A percentile compares a stretch with the other conserved stretches of the same genome.
phyloP scores from a whole-genome alignment of 148 eudicot genomes.

The Bassia scoparia region DNA sequence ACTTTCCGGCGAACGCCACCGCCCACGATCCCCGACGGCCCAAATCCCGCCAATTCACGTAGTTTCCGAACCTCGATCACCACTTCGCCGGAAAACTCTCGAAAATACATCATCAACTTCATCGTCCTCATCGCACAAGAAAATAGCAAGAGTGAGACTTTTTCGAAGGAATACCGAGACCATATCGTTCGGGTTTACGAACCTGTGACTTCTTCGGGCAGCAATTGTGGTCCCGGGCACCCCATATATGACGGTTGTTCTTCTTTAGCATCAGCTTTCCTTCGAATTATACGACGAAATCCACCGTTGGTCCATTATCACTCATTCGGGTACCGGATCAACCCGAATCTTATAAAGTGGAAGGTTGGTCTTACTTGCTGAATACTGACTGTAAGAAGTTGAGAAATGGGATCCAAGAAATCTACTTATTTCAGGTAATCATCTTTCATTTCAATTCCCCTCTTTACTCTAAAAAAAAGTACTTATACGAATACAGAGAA shows the following conservation, averaged over 20 bases:
- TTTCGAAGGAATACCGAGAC: constrained; percentile 44
- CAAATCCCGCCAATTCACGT: constrained; percentile 49
- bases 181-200: constrained; percentile 74
- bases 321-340: constrained; percentile 57
- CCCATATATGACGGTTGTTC: constrained; percentile 74
- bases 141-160: constrained; percentile 62
- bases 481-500: too few species aligned
- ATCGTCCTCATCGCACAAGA: constrained; percentile 24
- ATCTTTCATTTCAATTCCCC: not conserved
- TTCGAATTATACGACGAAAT: constrained; percentile 43
- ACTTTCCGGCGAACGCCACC: not conserved
- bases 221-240: constrained; percentile 85
- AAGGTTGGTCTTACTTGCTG: constrained; percentile 57
- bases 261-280: constrained; percentile 70
- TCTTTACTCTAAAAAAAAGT: too few species aligned
- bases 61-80: constrained; percentile 42
- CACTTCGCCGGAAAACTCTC: constrained; percentile 19
- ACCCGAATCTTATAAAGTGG: constrained; percentile 76
- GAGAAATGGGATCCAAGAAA: constrained; percentile 50
- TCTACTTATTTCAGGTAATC: constrained; percentile 42
- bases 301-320: constrained; percentile 57
- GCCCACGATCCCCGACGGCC: not conserved
- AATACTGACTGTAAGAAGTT: constrained; percentile 46
- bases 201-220: constrained; percentile 60
- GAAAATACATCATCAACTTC: not conserved